Evolutionary conservation across 805 yeast genomes (phyloP), one percentile per base, ranked within the genome.

Genomic region (Kodamaea hsintzibuensis): DNA sequence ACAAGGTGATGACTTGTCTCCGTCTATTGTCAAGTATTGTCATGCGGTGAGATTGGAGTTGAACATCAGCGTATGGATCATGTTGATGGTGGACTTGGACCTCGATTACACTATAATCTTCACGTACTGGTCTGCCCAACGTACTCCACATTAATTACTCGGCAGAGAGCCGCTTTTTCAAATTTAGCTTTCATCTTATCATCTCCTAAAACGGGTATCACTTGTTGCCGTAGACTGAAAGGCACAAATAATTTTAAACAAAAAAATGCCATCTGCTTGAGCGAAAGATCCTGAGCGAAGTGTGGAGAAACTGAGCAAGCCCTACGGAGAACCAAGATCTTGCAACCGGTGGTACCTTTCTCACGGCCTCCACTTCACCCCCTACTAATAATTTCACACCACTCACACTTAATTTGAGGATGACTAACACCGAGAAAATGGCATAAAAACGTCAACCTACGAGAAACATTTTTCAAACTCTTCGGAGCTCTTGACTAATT

Each of bases 201-300:
- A 40, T 40, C 17, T 25, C 44, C 7, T 7, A 40, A 40, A 17
- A 40, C 10, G 43, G n/a, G 19, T 7, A 16, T 40, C 2, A 3
- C 25, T 13, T 40, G 44, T 22, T 40, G 44, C 44, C 44, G 44
- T 40, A 40, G 44, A 40, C 44, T 40, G 44, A 17, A 40, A 4
- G 44, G 44, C 44, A 40, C 44, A 40, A 40, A 40, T 16, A 16
- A 39, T 39, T 40, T 40, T 40, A 9, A 30, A 5, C 13, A 30
- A 30, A 8, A 27, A 27, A 30, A 30, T 30, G 35, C 35, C 35
- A 30, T 30, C 10, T 30, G 35, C 8, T 12, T 2, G 13, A 10
- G 35, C 35, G 35, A 30, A 9, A 30, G 35, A 30, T 9, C 13
- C 10, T 30, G 10, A 12, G 35, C 3, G 13, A 30, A 30, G 35